These are phyloP conservation scores for Neoboletus magnificus DNA, from an alignment of 768 basidiomycete species.

Conservation along the genomic window DNA sequence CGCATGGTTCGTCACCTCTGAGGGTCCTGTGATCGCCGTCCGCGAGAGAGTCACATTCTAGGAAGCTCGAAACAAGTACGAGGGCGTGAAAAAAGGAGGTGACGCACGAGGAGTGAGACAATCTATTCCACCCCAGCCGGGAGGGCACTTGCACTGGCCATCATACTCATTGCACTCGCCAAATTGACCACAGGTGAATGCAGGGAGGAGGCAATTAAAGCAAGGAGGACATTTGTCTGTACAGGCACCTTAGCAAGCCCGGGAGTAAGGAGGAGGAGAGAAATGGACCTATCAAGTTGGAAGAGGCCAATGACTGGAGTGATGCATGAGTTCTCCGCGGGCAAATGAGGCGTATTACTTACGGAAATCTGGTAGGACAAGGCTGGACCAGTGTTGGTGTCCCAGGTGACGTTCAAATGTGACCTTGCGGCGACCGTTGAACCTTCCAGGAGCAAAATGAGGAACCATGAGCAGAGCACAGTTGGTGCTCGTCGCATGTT, in stretches of 20 bases:
- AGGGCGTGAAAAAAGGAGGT: slow-evolving; percentile 1
- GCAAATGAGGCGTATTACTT: slow-evolving; percentile 2
- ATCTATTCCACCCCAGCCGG: slow-evolving; percentile 97
- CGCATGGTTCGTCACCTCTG: slow-evolving; percentile 72
- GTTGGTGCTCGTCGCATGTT: slow-evolving; percentile 24
- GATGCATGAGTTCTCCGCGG: slow-evolving; percentile 10
- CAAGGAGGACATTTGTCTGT: slow-evolving; percentile 76
- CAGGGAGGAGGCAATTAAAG: slow-evolving; percentile 94
- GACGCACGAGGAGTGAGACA: slow-evolving; percentile 86
- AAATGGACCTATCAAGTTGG: slow-evolving; percentile 16
- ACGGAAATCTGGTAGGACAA: slow-evolving; percentile 27
- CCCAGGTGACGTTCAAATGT: slow-evolving; percentile 18
- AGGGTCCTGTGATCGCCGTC: slow-evolving; percentile 85
- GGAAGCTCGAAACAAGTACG: neutral
- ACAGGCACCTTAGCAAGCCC: neutral
- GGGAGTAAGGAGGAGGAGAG: too few relatives aligned
- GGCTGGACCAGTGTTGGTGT: slow-evolving; percentile 5
- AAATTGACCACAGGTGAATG: slow-evolving; percentile 89
- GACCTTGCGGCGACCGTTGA: slow-evolving; percentile 1
- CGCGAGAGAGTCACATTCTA: slow-evolving; percentile 92
- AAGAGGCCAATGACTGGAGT: slow-evolving; percentile 20
- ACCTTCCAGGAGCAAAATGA: slow-evolving; percentile 6
- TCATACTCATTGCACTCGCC: slow-evolving; percentile 88
- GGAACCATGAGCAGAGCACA: slow-evolving; percentile 15
- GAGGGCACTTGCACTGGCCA: slow-evolving; percentile 94